Percentiles rank a stretch among this genome's conserved stretches.
Conservation (phyloP, 306 rosid species). For the Fagus sylvatica region DNA sequence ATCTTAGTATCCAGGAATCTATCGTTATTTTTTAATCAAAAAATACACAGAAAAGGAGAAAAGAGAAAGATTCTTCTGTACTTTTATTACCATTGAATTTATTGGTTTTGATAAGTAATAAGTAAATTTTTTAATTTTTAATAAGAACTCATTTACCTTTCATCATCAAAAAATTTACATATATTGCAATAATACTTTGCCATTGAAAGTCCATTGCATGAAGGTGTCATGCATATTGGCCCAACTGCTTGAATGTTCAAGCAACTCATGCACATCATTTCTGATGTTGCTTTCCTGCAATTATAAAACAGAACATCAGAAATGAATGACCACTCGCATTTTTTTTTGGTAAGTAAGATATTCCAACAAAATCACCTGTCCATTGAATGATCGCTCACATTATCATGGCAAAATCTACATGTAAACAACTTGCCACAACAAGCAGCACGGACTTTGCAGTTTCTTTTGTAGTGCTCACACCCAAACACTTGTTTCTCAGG, state of each 20-base stretch:
- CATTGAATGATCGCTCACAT: slow-evolving; percentile 97
- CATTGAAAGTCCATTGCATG: slow-evolving; percentile 84
- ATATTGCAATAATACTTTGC: slow-evolving; percentile 88
- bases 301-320: slow-evolving; percentile 34
- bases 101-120: neutral
- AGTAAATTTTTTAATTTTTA: slow-evolving; percentile 14
- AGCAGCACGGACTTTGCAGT: slow-evolving; percentile 95
- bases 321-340: neutral
- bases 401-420: slow-evolving; percentile 98
- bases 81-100: neutral
- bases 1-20: neutral
- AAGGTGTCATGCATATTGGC: slow-evolving; percentile 73
- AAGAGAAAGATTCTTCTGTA: neutral
- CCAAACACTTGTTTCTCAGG: slow-evolving; percentile 72
- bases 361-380: slow-evolving; percentile 63
- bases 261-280: slow-evolving; percentile 97
- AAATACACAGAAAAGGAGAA: slow-evolving; percentile 1
- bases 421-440: slow-evolving; percentile 94
- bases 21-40: slow-evolving; percentile 3
- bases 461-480: slow-evolving; percentile 98
- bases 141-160: slow-evolving; percentile 58
- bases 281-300: slow-evolving; percentile 83
- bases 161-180: slow-evolving; percentile 96
- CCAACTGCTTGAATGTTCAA: slow-evolving; percentile 82
- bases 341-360: too few species aligned